Conservation (phyloP, 257 asterid species). For the Oldenlandia corymbosa region DNA sequence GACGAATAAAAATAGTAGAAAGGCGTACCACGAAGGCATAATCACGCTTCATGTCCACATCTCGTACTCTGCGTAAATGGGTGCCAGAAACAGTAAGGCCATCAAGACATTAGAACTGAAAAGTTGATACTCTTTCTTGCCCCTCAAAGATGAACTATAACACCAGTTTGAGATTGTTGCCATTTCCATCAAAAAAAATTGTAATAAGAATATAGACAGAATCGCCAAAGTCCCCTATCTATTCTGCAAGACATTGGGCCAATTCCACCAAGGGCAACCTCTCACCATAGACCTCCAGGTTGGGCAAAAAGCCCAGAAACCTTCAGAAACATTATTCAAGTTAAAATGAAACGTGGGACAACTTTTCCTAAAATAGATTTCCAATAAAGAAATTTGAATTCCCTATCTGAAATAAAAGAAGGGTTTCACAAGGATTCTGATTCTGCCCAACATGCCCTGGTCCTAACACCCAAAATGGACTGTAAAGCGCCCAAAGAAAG, state of each 20-base stretch:
- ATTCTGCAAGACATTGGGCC: constrained; percentile 45
- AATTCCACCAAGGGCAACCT: constrained; percentile 61
- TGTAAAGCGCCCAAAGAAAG: not conserved
- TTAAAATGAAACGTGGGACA: constrained; percentile 41
- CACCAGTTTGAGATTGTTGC: constrained; percentile 56
- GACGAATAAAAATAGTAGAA: constrained; percentile 4
- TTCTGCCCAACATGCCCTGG: constrained; percentile 13
- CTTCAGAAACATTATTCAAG: constrained; percentile 58
- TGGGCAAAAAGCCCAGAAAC: constrained; percentile 54
- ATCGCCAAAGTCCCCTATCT: constrained; percentile 49
- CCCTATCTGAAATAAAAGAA: constrained; percentile 17
- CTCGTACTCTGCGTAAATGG: constrained; percentile 74
- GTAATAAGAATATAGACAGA: constrained; percentile 50
- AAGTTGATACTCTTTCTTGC: constrained; percentile 50
- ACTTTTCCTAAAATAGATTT: constrained; percentile 29
- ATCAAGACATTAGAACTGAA: constrained; percentile 56
- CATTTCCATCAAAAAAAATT: constrained; percentile 55
- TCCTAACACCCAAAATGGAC: constrained; percentile 7
- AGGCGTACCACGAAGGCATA: constrained; percentile 57
- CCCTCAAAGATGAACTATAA: constrained; percentile 59
- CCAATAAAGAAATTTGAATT: constrained; percentile 17
- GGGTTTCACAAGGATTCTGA: constrained; percentile 6
- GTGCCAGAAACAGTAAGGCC: constrained; percentile 65
- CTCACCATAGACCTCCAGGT: constrained; percentile 61
- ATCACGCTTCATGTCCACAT: constrained; percentile 71